Evolutionary conservation across 495 filamentous ascomycete species (phyloP).

Genomic region (Aspergillus affinis): DNA sequence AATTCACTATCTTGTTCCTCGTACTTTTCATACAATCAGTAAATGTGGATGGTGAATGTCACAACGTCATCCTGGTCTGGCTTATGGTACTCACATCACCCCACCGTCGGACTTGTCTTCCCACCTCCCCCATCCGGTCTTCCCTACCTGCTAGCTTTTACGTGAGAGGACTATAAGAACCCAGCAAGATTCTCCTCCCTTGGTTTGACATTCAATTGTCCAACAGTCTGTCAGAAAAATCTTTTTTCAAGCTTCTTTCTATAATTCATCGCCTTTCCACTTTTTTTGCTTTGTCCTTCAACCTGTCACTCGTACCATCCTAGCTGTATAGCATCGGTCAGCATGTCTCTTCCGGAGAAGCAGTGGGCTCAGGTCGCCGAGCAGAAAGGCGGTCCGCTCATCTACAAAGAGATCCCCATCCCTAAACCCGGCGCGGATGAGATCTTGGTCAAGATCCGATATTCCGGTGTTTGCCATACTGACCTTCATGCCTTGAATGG

Average conservation of each 20-base stretch:
- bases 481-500: conserved; percentile 82
- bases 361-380: conserved; percentile 90
- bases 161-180: not conserved
- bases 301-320: not conserved
- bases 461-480: conserved; percentile 91
- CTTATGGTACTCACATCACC: not conserved
- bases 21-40: not conserved
- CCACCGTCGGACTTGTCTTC: not conserved
- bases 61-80: not conserved
- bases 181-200: not conserved
- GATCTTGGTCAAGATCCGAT: conserved; percentile 88
- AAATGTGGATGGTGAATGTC: not conserved
- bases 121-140: not conserved
- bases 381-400: conserved; percentile 66
- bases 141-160: not conserved
- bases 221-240: not conserved
- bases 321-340: not conserved
- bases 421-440: conserved; percentile 78
- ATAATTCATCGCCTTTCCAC: not conserved
- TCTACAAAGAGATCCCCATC: conserved; percentile 83
- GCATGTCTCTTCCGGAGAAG: conserved; percentile 59
- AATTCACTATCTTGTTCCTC: not conserved
- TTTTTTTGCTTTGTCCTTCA: not conserved
- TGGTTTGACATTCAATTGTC: not conserved
- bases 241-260: not conserved